These are phyloP conservation scores for Batrachochytrium dendrobatidis DNA, from an alignment of 371 early-diverging fungal genomes.

Conservation along the genomic window DNA sequence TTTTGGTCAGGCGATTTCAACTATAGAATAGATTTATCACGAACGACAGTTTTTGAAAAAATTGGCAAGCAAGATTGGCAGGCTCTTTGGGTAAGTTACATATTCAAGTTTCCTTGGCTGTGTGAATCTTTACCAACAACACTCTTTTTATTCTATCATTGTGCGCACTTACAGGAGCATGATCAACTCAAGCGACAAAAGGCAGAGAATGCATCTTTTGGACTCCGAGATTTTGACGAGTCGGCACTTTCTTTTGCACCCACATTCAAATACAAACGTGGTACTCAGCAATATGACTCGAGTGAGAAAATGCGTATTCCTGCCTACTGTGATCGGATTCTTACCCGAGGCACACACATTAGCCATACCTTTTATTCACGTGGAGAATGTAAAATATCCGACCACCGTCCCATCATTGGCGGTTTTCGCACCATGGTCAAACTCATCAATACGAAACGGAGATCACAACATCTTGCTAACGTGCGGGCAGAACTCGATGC, in stretches of 20 bases:
- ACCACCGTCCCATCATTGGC: constrained; percentile 75
- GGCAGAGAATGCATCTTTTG: constrained; percentile 42
- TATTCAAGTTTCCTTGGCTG: no score
- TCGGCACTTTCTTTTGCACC: constrained; percentile 63
- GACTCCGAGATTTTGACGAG: constrained; percentile 57
- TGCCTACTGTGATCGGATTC: constrained; percentile 76
- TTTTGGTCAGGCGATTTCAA: constrained; percentile 78
- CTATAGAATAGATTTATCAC: constrained; percentile 65
- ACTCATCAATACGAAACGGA: constrained; percentile 33
- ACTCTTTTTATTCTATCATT: no score
- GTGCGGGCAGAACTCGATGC: constrained; percentile 7
- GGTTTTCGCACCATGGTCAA: constrained; percentile 53
- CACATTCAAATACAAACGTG: constrained; percentile 78
- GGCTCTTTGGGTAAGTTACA: constrained; percentile 24
- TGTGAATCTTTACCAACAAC: background rate
- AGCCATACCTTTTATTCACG: constrained; percentile 32
- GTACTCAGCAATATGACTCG: constrained; percentile 62
- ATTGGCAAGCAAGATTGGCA: constrained; percentile 32
- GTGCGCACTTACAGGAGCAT: constrained; percentile 43
- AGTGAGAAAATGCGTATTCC: constrained; percentile 74
- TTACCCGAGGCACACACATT: constrained; percentile 17
- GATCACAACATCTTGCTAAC: background rate
- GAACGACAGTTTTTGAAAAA: constrained; percentile 48
- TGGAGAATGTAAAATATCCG: constrained; percentile 59
- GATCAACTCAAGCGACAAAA: constrained; percentile 62